Evolutionary conservation across 2,329 filamentous ascomycete genomes (phyloP), one percentile per base, ranked within the genome.

Genomic region (Fusarium begoniae): DNA sequence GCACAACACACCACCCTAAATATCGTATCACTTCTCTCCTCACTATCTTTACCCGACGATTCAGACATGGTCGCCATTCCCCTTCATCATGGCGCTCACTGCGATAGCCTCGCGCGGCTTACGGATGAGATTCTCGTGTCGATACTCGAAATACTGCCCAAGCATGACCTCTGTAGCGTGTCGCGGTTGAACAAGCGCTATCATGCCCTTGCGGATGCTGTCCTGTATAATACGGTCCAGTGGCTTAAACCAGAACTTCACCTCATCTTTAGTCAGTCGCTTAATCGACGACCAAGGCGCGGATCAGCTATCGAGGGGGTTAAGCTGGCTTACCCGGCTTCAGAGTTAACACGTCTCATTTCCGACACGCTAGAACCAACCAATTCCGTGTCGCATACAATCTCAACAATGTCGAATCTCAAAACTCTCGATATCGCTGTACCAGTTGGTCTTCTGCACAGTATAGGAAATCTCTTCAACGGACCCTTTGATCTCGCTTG

Each of bases 401-500:
- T 87, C 40, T 84, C 84, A 8, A 83, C 83, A 57, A 87, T 87
- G 86, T 86, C 84, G 26, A 87, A 87, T 75, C 79, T 87, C 30
- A 84, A 86, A 75, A 84, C 80, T 18, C 79, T 87, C 10, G 83
- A 86, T 60, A 80, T 87, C 24, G 81, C 83, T 12, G 85, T 87
- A 2, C 86, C 86, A 2, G 82, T 81, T 24, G 79, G 76, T 18
- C 77, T 87, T 41, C 79, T 85, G 7, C 83, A 84, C 64, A 85
- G 85, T 44, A 86, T 87, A 72, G 86, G 86, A 13, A 81, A 84
- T 43, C 77, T 87, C 8, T 87, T 87, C 76, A 86, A 87, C 71
- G 84, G 85, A 2, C 86, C 86, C 2, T 87, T 87, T 67, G 86
- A 87, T 77, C 78, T 87, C 57, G 85, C 86, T 51, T 86, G 83